Percentiles rank a stretch among this genome's conserved stretches.
Conservation (phyloP, 257 asterid genomes). For the Solanum arcanum region DNA sequence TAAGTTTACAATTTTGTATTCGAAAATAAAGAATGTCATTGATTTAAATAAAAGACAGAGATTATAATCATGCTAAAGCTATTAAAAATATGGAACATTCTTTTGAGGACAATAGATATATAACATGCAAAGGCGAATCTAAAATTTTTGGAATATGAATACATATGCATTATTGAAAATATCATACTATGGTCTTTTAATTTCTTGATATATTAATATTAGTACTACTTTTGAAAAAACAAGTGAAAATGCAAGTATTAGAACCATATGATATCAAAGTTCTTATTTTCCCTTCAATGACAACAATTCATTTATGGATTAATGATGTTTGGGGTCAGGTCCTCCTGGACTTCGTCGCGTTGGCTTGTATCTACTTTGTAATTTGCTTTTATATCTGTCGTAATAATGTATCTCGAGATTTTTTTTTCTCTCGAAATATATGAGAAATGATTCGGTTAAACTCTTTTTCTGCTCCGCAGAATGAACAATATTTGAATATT, state of each 20-base stretch:
- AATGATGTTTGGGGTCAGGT: constrained; percentile 46
- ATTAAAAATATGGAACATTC: background rate
- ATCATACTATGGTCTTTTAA: background rate
- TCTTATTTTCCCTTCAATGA: background rate
- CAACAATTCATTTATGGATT: background rate
- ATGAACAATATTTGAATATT: constrained; percentile 5
- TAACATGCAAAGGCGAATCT: too few relatives aligned
- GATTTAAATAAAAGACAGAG: too few relatives aligned
- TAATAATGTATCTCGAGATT: background rate
- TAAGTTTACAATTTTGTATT: too few relatives aligned
- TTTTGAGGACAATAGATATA: background rate
- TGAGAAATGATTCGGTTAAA: constrained; percentile 13
- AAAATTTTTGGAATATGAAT: too few relatives aligned
- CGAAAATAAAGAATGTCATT: rapidly evolving
- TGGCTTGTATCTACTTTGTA: constrained; percentile 11
- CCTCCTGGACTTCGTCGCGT: constrained; percentile 37
- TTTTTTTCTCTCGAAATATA: constrained; percentile 10
- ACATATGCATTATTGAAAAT: background rate
- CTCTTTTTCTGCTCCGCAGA: background rate
- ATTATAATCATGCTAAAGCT: too few relatives aligned
- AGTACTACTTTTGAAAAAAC: background rate
- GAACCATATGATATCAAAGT: background rate
- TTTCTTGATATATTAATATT: background rate
- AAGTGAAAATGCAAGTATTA: background rate
- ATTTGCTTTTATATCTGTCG: background rate